A percentile compares a stretch with the other conserved stretches of the same genome.
Evolutionary conservation across 768 basidiomycete species (phyloP).

Genomic region (Phanerochaete carnosa): DNA sequence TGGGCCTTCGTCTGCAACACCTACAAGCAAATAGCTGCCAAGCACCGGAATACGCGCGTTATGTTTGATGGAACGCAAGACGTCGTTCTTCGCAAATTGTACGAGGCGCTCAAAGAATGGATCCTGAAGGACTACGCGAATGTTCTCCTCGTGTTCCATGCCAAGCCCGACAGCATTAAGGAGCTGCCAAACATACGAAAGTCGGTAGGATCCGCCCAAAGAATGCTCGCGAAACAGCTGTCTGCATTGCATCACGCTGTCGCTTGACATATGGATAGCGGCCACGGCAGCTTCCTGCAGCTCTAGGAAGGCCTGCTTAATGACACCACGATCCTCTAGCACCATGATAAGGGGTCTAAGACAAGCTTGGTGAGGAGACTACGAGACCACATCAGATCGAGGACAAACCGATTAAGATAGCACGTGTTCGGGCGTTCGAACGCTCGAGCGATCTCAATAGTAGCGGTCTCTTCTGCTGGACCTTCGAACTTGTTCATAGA

Average conservation of each 20-base stretch:
- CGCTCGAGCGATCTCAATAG: slow-evolving; percentile 70
- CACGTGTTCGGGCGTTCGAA: slow-evolving; percentile 58
- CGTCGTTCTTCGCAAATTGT: slow-evolving; percentile 48
- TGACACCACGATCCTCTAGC: slow-evolving; percentile 72
- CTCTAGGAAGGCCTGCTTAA: slow-evolving; percentile 49
- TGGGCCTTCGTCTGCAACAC: slow-evolving; percentile 80
- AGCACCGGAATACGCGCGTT: slow-evolving; percentile 71
- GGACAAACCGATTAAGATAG: slow-evolving; percentile 67
- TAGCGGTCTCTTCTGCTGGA: slow-evolving; percentile 41
- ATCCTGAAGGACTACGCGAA: slow-evolving; percentile 9
- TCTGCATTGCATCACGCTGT: slow-evolving; percentile 48
- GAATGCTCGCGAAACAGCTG: slow-evolving; percentile 46
- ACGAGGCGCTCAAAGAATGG: slow-evolving; percentile 24
- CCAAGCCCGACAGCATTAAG: slow-evolving; percentile 34
- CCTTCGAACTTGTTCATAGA: slow-evolving; percentile 79
- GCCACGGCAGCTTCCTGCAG: slow-evolving; percentile 62
- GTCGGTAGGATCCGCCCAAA: slow-evolving; percentile 42
- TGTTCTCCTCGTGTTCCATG: slow-evolving; percentile 11
- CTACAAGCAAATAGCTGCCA: slow-evolving; percentile 66
- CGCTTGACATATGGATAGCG: slow-evolving; percentile 55
- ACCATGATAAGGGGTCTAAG: slow-evolving; percentile 71
- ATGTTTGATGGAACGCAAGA: slow-evolving; percentile 73
- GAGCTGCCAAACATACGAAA: slow-evolving; percentile 49
- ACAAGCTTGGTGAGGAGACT: background rate
- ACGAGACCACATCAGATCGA: background rate